These are phyloP conservation scores for Exophiala dermatitidis DNA, from an alignment of 2,329 filamentous ascomycete genomes.

Conservation along the genomic window DNA sequence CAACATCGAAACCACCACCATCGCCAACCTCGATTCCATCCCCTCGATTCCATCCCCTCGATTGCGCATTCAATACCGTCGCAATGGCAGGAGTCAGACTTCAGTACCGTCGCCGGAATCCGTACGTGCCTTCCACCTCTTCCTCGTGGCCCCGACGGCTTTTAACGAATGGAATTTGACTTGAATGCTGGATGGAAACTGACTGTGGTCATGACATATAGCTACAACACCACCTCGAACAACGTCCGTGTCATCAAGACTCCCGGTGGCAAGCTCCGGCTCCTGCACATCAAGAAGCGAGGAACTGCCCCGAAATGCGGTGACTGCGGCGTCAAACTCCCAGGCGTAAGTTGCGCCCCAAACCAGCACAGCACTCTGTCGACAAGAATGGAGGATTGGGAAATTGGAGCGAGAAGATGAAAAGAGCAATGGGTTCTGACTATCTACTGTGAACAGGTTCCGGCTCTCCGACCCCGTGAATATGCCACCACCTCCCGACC, in stretches of 20 bases:
- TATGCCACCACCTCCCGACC: conserved; percentile 95
- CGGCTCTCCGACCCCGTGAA: conserved; percentile 95
- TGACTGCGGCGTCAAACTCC: conserved; percentile 96
- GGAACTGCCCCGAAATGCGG: conserved; percentile 97
- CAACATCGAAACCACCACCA: conserved; percentile 14
- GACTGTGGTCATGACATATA: conserved; percentile 34
- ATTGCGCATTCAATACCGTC: conserved; percentile 21
- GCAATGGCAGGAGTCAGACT: conserved; percentile 27
- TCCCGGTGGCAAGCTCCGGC: conserved; percentile 87
- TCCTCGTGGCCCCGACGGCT: neutral
- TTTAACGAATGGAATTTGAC: no score
- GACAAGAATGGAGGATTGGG: neutral
- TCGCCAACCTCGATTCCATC: neutral
- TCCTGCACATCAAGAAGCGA: conserved; percentile 99
- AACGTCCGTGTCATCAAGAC: conserved; percentile 94
- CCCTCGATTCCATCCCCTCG: conserved; percentile 7
- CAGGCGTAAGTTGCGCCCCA: conserved; percentile 69
- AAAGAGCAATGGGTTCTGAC: conserved; percentile 4
- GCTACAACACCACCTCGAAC: conserved; percentile 98
- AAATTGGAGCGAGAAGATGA: neutral
- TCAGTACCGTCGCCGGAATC: conserved; percentile 67
- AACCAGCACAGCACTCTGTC: neutral
- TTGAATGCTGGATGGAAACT: neutral
- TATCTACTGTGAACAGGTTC: conserved; percentile 53
- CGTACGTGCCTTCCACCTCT: conserved; percentile 51